Evolutionary conservation across 2,329 filamentous ascomycete genomes (phyloP), one percentile per base, ranked within the genome.

Genomic region (Phoma sp.): DNA sequence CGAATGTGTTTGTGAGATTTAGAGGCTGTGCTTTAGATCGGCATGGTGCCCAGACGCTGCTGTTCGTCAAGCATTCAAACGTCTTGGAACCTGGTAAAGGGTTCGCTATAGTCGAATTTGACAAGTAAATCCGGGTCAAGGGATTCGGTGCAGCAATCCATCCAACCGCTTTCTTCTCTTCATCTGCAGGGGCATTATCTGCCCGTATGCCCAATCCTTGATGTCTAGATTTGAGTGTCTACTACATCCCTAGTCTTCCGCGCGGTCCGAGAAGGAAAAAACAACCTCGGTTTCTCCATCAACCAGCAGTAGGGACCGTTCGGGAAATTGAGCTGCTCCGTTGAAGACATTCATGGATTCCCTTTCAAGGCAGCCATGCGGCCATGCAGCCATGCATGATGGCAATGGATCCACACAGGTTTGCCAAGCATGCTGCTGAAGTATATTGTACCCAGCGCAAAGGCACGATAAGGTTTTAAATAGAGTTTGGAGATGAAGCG

Each of bases 401-500:
- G 17, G 11, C 38, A 37, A 5, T 10, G 21, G 23, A 42, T 38
- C 32, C 23, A 25, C 49, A 47, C n/a, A 17, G 29, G 25, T 20
- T 11, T 34, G 46, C 21, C 29, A 34, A 30, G 23, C 15, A 20
- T 7, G 28, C 37, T 32, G 29, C 11, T n/a, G 23, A n/a, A 20
- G 15, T 21, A 23, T n/a, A 20, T 40, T 54, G 29, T 30, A 39
- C 51, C 33, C n/a, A n/a, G n/a, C n/a, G n/a, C n/a, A n/a, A n/a
- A n/a, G n/a, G n/a, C 17, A 23, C 33, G 45, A 54, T 54, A 43
- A 54, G 39, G 38, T 48, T 54, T 25, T 14, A 43, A 38, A 48
- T 48, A 45, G 15, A 45, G 33, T 48, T 48, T 38, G 39, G 45
- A 39, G 15, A 21, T 40, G 28, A 45, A 39, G 21, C 39, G 45